A percentile compares a stretch with the other conserved stretches of the same genome.
These are phyloP conservation scores for Phialophora chinensis DNA, from an alignment of 2,329 filamentous ascomycete species.

Conservation along the genomic window DNA sequence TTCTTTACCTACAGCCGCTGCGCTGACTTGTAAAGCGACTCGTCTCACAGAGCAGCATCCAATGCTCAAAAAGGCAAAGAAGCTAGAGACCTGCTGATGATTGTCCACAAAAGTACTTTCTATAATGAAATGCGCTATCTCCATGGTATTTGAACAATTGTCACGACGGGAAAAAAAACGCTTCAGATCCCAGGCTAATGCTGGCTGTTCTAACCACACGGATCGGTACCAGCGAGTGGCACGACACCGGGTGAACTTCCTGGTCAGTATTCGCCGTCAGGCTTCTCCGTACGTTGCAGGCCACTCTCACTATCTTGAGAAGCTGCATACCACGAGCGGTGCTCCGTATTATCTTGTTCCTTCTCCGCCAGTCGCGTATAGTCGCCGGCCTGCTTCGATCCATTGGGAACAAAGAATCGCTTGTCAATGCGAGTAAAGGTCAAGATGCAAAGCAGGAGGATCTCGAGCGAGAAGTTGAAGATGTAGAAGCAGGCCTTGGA, in stretches of 20 bases:
- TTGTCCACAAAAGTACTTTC: background rate
- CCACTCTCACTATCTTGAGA: slow-evolving; percentile 6
- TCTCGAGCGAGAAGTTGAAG: slow-evolving; percentile 77
- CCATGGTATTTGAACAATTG: background rate
- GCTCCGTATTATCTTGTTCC: slow-evolving; percentile 10
- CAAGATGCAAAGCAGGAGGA: slow-evolving; percentile 71
- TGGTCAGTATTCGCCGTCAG: background rate
- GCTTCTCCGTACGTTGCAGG: background rate
- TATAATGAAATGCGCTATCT: background rate
- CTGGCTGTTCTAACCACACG: background rate
- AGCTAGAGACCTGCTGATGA: background rate
- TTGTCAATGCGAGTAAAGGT: slow-evolving; percentile 72
- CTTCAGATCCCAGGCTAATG: background rate
- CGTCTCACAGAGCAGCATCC: background rate
- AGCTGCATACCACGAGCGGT: slow-evolving; percentile 6
- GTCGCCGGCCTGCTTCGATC: slow-evolving; percentile 62
- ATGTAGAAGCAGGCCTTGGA: slow-evolving; percentile 75
- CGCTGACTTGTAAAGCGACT: background rate
- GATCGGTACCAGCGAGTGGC: background rate
- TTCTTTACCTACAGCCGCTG: background rate
- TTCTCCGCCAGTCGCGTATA: slow-evolving; percentile 39
- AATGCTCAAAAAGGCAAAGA: background rate
- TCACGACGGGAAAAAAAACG: background rate
- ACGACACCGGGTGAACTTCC: background rate
- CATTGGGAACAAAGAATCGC: slow-evolving; percentile 71